phyloP scores from a whole-genome alignment of 2,329 filamentous ascomycete genomes.

The Lachnellula hyalina region DNA sequence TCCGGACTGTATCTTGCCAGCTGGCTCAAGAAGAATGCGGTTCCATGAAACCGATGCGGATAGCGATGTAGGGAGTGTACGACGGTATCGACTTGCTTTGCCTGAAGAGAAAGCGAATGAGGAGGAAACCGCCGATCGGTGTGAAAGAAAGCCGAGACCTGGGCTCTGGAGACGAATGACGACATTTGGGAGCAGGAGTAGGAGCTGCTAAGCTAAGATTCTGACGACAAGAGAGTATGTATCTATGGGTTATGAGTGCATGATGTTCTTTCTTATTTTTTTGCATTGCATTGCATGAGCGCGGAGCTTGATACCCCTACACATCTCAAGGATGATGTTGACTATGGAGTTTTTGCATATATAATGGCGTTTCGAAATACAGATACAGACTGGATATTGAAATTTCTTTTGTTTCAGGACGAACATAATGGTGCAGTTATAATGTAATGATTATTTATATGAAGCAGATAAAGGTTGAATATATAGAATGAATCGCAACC shows the following conservation, averaged over 20 bases:
- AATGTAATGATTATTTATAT: too few relatives aligned
- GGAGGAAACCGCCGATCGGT: slow-evolving; percentile 6
- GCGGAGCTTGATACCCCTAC: background rate
- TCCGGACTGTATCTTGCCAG: slow-evolving; percentile 55
- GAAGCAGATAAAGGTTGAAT: too few relatives aligned
- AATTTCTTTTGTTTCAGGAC: too few relatives aligned
- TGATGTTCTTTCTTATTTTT: background rate
- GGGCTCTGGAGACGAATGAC: background rate
- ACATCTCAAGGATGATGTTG: background rate
- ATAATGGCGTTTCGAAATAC: too few relatives aligned
- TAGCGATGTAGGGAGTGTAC: slow-evolving; percentile 53
- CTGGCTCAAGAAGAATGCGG: slow-evolving; percentile 42
- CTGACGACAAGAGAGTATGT: background rate
- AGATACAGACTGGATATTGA: too few relatives aligned
- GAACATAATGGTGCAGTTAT: too few relatives aligned
- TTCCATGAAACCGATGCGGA: slow-evolving; percentile 46
- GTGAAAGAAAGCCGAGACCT: background rate
- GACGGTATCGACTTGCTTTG: slow-evolving; percentile 55
- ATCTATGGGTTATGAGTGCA: background rate
- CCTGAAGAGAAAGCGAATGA: slow-evolving; percentile 35
- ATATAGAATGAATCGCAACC: too few relatives aligned
- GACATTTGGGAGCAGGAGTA: background rate
- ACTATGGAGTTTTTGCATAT: too few relatives aligned
- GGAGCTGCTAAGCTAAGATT: background rate
- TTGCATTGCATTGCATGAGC: background rate